Percentiles rank a stretch among this genome's conserved stretches.
phyloP scores from a whole-genome alignment of 2,329 filamentous ascomycete genomes.

The Neonectria punicea region DNA sequence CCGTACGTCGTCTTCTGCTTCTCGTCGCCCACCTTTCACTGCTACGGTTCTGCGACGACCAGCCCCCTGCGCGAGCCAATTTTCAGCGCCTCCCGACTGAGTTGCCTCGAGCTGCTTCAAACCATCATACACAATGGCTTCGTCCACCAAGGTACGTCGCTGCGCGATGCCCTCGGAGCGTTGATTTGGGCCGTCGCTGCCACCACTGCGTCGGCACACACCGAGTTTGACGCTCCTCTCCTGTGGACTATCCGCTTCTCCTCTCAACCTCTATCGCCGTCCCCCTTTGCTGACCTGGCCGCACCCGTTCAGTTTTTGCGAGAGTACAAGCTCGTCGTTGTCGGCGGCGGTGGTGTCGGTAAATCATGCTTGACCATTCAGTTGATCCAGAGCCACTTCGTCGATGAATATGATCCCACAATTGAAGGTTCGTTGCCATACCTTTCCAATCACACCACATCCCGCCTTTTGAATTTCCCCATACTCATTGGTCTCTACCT shows the following conservation, averaged over 20 bases:
- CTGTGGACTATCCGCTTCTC: background rate
- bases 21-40: slow-evolving; percentile 29
- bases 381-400: slow-evolving; percentile 94
- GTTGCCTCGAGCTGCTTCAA: slow-evolving; percentile 36
- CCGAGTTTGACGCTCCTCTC: background rate
- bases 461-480: background rate
- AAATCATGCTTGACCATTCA: slow-evolving; percentile 99
- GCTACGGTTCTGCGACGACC: slow-evolving; percentile 30
- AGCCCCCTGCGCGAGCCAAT: slow-evolving; percentile 33
- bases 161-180: background rate
- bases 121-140: slow-evolving; percentile 45
- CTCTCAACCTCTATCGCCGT: background rate
- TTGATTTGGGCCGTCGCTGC: background rate
- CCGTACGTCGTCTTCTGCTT: slow-evolving; percentile 17
- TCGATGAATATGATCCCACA: slow-evolving; percentile 99
- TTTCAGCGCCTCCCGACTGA: slow-evolving; percentile 28
- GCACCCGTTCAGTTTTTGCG: slow-evolving; percentile 72
- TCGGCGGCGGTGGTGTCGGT: slow-evolving; percentile 97
- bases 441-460: background rate
- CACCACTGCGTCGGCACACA: background rate
- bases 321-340: slow-evolving; percentile 96
- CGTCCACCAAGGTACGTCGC: slow-evolving; percentile 49
- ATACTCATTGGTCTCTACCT: slow-evolving; percentile 4
- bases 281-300: slow-evolving; percentile 31
- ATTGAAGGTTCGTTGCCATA: slow-evolving; percentile 81